Evolutionary conservation across 139 green algal genomes (phyloP).

Genomic region (Ostreobium quekettii): DNA sequence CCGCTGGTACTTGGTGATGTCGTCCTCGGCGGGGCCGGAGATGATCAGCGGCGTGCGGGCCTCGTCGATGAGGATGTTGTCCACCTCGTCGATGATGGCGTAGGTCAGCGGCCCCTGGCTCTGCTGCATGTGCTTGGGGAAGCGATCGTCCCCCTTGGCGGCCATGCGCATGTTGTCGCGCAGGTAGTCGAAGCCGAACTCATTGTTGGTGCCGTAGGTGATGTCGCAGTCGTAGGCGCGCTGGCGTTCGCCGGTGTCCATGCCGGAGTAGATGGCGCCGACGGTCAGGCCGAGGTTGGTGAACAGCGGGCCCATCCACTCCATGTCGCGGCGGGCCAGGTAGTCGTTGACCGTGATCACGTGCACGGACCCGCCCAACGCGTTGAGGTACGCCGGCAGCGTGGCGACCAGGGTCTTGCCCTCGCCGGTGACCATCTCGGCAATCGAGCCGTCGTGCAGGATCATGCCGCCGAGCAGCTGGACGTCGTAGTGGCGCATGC

Average conservation of each 20-base stretch:
- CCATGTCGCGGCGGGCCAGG: conserved; percentile 83
- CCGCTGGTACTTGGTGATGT: conserved; percentile 71
- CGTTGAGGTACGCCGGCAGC: conserved; percentile 57
- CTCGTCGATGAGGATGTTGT: conserved; percentile 97
- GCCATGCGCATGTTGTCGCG: conserved; percentile 87
- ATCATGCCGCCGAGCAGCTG: too few species aligned
- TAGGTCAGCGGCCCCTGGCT: conserved; percentile 87
- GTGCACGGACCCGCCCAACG: conserved; percentile 66
- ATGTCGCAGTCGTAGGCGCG: conserved; percentile 80
- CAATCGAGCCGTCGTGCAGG: too few species aligned
- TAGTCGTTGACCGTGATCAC: conserved; percentile 99
- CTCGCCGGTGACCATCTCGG: conserved; percentile 50
- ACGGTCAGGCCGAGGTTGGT: conserved; percentile 87
- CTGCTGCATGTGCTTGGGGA: conserved; percentile 60
- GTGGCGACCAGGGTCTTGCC: conserved; percentile 54
- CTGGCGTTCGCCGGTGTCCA: conserved; percentile 59
- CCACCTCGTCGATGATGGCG: conserved; percentile 82
- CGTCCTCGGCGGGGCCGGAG: conserved; percentile 74
- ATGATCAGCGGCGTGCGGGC: conserved; percentile 95
- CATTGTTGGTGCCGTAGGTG: conserved; percentile 96
- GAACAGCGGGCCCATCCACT: conserved; percentile 94
- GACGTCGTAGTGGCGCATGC: too few species aligned
- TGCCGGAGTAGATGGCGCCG: conserved; percentile 75
- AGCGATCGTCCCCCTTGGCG: too few species aligned
- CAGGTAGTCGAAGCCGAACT: conserved; percentile 98